Percentiles rank a stretch among this genome's conserved stretches.
Evolutionary conservation across 1,284 basidiomycete species (phyloP).

Genomic region (Puccinia hordei): DNA sequence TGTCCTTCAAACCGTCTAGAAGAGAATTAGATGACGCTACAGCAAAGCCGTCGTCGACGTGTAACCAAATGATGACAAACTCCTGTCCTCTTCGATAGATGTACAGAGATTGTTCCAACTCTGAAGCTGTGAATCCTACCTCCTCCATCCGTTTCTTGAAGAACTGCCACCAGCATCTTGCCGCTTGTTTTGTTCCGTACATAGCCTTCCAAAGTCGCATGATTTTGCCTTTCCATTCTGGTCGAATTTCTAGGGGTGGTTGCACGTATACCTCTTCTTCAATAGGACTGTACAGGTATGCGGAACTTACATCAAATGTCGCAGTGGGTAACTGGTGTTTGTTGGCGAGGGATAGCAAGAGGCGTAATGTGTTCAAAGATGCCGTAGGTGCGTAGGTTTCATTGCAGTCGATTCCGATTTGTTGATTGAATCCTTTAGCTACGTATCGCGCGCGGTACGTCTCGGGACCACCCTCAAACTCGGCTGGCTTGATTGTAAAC

Average conservation of each 20-base stretch:
- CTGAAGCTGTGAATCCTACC: not conserved
- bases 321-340: not conserved
- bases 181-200: no score
- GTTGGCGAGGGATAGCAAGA: not conserved
- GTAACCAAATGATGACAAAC: no score
- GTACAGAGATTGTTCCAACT: slow-evolving; percentile 17
- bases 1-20: no score
- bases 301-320: slow-evolving; percentile 1
- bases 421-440: slow-evolving; percentile 10
- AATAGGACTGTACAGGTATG: slow-evolving; percentile 13
- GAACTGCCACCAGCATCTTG: slow-evolving; percentile 41
- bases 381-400: slow-evolving; percentile 7
- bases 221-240: not conserved
- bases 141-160: not conserved
- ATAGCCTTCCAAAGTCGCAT: slow-evolving; percentile 10
- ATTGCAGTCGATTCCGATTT: slow-evolving; percentile 6
- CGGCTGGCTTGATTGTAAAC: not conserved
- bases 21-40: no score
- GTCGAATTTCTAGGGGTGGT: not conserved
- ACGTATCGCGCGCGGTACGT: not conserved
- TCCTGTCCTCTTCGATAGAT: no score
- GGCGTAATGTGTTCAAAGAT: not conserved
- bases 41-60: no score
- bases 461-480: not conserved
- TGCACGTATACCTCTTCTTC: slow-evolving; percentile 24